Base-by-base conservation (phyloP, 2,329 filamentous ascomycete genomes). In the Acrodontium crateriforme region DNA sequence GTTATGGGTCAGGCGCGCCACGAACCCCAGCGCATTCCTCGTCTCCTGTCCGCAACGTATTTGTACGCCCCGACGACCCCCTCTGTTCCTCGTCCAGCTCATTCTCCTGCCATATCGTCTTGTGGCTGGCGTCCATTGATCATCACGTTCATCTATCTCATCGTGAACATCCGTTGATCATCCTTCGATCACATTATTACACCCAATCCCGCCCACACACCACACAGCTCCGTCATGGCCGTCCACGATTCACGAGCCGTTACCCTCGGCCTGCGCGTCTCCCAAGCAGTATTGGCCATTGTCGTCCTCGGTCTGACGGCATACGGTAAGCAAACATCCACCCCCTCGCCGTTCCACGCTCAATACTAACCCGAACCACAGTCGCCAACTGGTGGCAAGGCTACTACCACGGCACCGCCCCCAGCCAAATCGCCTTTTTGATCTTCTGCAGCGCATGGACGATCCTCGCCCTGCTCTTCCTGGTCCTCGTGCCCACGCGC, bases 361-460 rank as follows among this genome's bases (percentile, higher is more conserved):
- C 11, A 16, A 28, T 24, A 28, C 29, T 36, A 10, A 25, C 21
- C 14, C n/a, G 24, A n/a, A 8, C 5, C 25, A 30, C 41, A 79
- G 74, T 75, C 36, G 65, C 74, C 20, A 56, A 57, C 41, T 61
- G 59, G 55, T 65, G 60, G 54, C 60, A 56, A 27, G 41, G 48
- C 26, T 63, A 69, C 42, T 76, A 67, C 43, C 56, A 56, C 49
- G 49, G 61, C 48, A 42, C 50, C 28, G 60, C 58, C 18, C 74
- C 77, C 6, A 62, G 67, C 8, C 58, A 65, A 18, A 60, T 79
- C 50, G 74, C 75, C 56, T 92, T 89, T 60, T 67, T 87, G 56
- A 63, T 92, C 55, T 92, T 92, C 67, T 67, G 65, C 49, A 62
- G 72, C 21, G 62, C 84, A 41, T 91, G 81, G 79, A 78, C 81